These are phyloP conservation scores for Neurospora intermedia DNA, from an alignment of 495 filamentous ascomycete genomes.

Conservation along the genomic window DNA sequence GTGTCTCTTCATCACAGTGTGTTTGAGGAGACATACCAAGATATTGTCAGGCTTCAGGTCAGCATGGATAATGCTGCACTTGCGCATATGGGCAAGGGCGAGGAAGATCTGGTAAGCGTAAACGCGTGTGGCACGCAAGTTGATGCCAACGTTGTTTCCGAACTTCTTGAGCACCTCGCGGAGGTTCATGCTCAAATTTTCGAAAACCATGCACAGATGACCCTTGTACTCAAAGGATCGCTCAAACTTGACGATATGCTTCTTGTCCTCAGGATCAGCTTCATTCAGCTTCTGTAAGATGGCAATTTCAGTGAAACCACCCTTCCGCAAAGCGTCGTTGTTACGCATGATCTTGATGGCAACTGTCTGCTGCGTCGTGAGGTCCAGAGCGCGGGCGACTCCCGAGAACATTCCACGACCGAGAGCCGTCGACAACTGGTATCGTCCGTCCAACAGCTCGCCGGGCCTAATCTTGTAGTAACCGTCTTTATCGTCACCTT, in stretches of 20 bases:
- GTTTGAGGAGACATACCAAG: slow-evolving; percentile 36
- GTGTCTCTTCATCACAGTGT: neutral
- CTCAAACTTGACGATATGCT: slow-evolving; percentile 81
- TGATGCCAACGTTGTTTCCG: slow-evolving; percentile 86
- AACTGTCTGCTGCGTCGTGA: slow-evolving; percentile 56
- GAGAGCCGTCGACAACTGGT: slow-evolving; percentile 77
- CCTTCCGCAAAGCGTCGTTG: slow-evolving; percentile 87
- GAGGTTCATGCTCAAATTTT: slow-evolving; percentile 86
- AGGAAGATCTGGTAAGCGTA: slow-evolving; percentile 95
- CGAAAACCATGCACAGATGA: slow-evolving; percentile 93
- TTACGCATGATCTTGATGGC: slow-evolving; percentile 93
- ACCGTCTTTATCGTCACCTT: slow-evolving; percentile 88
- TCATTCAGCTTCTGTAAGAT: slow-evolving; percentile 75
- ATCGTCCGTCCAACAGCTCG: slow-evolving; percentile 78
- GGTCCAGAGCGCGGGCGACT: slow-evolving; percentile 84
- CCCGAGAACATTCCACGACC: slow-evolving; percentile 94
- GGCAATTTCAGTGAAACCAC: slow-evolving; percentile 87
- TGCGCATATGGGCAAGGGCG: slow-evolving; percentile 71
- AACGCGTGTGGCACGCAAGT: slow-evolving; percentile 68
- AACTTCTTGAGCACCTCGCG: slow-evolving; percentile 95
- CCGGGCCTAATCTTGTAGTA: slow-evolving; percentile 89
- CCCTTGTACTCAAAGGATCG: slow-evolving; percentile 86
- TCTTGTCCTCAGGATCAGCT: slow-evolving; percentile 82
- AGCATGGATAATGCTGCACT: slow-evolving; percentile 87
- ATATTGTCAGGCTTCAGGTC: slow-evolving; percentile 98